A percentile compares a stretch with the other conserved stretches of the same genome.
Evolutionary conservation across 1,284 basidiomycete species (phyloP).

Genomic region (Heterobasidion occidentale): DNA sequence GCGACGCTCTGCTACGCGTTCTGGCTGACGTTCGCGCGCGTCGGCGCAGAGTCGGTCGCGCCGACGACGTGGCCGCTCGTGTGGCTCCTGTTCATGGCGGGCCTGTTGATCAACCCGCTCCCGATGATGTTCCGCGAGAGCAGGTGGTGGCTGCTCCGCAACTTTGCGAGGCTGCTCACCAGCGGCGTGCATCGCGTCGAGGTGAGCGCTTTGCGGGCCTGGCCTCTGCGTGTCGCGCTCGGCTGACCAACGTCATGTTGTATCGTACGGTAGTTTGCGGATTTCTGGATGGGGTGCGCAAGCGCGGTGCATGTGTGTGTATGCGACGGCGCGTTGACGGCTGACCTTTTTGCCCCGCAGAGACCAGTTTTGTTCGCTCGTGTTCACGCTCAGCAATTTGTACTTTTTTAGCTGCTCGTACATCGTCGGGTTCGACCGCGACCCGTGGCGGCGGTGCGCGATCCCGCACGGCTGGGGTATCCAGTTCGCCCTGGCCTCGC

Average conservation of each 20-base stretch:
- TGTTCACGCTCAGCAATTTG: conserved; percentile 67
- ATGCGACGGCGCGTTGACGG: conserved; percentile 9
- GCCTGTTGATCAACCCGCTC: conserved; percentile 73
- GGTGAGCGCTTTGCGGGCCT: conserved; percentile 28
- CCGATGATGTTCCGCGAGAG: conserved; percentile 59
- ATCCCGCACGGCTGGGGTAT: conserved; percentile 47
- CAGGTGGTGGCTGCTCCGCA: conserved; percentile 75
- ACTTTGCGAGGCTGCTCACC: conserved; percentile 51
- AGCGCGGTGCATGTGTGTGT: too few relatives aligned
- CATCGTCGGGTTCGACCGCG: conserved; percentile 38
- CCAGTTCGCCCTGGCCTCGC: conserved; percentile 42
- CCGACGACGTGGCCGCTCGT: conserved; percentile 74
- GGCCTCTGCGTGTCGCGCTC: not conserved
- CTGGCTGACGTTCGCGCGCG: conserved; percentile 73
- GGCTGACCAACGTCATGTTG: not conserved
- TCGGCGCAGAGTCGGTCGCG: conserved; percentile 39
- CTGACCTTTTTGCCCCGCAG: conserved; percentile 28
- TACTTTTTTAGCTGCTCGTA: conserved; percentile 75
- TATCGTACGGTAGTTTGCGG: conserved; percentile 45
- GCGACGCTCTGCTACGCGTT: conserved; percentile 76
- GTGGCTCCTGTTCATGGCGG: conserved; percentile 65
- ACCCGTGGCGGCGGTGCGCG: conserved; percentile 35
- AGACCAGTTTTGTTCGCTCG: conserved; percentile 77
- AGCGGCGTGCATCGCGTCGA: conserved; percentile 75
- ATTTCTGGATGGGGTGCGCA: conserved; percentile 76